Evolutionary conservation across 306 rosid species (phyloP), one percentile per base, ranked within the genome.

Genomic region (Coriaria nepalensis): DNA sequence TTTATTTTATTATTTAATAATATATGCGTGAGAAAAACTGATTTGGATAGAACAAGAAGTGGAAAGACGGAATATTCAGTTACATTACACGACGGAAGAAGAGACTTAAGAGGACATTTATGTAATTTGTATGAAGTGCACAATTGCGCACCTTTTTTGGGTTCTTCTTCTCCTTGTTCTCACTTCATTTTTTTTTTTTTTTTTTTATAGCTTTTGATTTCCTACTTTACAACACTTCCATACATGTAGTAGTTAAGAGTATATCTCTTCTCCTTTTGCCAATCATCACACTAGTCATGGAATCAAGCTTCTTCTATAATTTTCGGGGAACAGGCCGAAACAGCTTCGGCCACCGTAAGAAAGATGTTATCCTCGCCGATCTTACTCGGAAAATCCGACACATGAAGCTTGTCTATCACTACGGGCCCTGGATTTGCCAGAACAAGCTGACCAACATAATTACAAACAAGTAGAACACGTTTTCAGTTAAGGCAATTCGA

Each of bases 271-370:
- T 20, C 29, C 29, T 1, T 1, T 1, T 20, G 29, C 29, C 29
- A 20, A 20, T 20, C 29, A 20, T 20, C 1, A 20, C 29, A 20
- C 2, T 3, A 20, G 29, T 20, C 29, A 20, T 20, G 29, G 3
- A 20, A 35, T 73, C 64, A 78, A 4, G 78, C 81, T 43, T 81
- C 78, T 56, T 71, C 80, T 49, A 51, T 82, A 38, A 75, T 42
- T 71, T 75, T 81, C 10, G 84, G 76, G 48, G 87, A 69, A 67
- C 93, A 79, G 68, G 76, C 51, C 10, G 76, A 64, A 46, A 90
- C 78, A 4, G 97, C 97, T 7, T 81, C 79, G 12, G 93, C 90
- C 12, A 90, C 97, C 4, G 93, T 81, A 59, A 90, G 80, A 64
- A 79, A 90, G 70, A 90, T 84, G 44, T 60, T 66, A 76, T 79